Percentiles rank a stretch among this genome's conserved stretches.
Evolutionary conservation across 2,329 filamentous ascomycete species (phyloP).

Genomic region (Alternaria brassicicola): DNA sequence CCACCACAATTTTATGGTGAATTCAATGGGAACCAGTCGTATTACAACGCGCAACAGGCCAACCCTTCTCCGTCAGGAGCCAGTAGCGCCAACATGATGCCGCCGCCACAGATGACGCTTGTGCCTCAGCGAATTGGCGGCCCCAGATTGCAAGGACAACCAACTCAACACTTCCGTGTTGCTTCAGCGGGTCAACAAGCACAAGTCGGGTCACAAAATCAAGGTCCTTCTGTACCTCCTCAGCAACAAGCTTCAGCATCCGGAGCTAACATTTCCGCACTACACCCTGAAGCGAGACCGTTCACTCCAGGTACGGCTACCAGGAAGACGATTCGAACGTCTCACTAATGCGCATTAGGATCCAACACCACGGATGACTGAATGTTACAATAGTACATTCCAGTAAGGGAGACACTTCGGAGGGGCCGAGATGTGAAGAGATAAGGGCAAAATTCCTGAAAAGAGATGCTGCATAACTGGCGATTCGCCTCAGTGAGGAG

Average conservation of each 20-base stretch:
- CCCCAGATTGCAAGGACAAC: background rate
- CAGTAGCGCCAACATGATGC: background rate
- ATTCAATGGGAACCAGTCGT: background rate
- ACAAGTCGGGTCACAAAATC: background rate
- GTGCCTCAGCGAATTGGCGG: background rate
- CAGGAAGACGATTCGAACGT: background rate
- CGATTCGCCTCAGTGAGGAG: background rate
- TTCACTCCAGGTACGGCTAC: constrained; percentile 1
- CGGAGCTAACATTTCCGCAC: background rate
- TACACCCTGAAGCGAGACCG: background rate
- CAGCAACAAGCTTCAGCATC: background rate
- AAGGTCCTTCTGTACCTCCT: background rate
- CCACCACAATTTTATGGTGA: background rate
- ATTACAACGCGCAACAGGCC: background rate
- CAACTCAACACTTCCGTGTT: background rate
- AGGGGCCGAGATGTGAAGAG: background rate
- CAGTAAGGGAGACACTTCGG: background rate
- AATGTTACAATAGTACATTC: background rate
- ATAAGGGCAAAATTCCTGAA: background rate
- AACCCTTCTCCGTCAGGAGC: background rate
- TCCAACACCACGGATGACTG: background rate
- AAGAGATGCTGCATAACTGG: background rate
- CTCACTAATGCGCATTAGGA: background rate
- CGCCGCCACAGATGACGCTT: background rate
- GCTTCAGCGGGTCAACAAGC: background rate